Percentiles rank a stretch among this genome's conserved stretches.
phyloP scores from a whole-genome alignment of 1,139 yeast genomes.

The Casaregolazyma suthepensis region DNA sequence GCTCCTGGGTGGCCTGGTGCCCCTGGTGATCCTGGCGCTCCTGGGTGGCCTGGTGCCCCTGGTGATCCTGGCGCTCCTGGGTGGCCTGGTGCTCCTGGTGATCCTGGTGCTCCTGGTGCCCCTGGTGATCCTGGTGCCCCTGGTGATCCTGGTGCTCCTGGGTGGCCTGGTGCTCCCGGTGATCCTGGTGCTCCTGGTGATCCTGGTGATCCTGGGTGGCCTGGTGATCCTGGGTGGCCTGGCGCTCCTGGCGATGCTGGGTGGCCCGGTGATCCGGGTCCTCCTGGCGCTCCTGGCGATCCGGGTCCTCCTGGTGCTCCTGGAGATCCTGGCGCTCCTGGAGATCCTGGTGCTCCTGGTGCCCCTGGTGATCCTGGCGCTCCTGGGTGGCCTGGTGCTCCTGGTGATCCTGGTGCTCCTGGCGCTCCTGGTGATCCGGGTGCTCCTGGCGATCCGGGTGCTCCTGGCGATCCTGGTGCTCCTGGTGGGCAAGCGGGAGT shows the following conservation, averaged over 20 bases:
- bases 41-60: background rate
- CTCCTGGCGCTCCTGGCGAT: background rate
- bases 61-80: constrained; percentile 1
- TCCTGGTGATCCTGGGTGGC: background rate
- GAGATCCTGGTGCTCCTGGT: background rate
- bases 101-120: background rate
- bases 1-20: constrained; percentile 3
- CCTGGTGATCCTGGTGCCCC: too few species aligned
- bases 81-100: background rate
- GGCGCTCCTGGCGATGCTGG: background rate
- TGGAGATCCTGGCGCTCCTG: constrained; percentile 1
- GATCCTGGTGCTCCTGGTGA: background rate
- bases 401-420: constrained; percentile 1
- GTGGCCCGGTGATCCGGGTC: background rate
- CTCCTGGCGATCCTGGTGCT: background rate
- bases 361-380: constrained; percentile 4
- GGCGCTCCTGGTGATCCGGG: constrained; percentile 4
- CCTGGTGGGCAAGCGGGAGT: background rate
- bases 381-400: background rate
- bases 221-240: background rate
- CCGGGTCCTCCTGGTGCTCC: background rate
- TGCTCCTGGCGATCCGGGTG: constrained; percentile 7
- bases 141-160: too few species aligned
- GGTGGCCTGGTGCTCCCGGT: background rate
- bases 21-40: constrained; percentile 6